Evolutionary conservation across 2,329 filamentous ascomycete genomes (phyloP).

Genomic region (Talaromyces pinophilus): DNA sequence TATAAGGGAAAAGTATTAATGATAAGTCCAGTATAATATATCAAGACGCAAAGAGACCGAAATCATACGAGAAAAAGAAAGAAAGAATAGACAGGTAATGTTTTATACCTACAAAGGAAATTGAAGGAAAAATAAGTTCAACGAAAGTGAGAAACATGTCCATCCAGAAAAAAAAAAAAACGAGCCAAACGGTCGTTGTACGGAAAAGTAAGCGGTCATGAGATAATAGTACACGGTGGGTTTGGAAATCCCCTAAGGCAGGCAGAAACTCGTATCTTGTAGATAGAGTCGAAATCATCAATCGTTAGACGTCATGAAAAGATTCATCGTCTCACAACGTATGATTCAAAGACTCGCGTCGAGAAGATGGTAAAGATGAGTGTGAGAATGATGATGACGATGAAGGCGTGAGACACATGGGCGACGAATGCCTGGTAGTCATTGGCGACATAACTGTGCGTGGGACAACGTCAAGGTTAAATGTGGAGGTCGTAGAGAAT

Average conservation of each 20-base stretch:
- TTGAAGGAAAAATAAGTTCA: constrained; percentile 9
- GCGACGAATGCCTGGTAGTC: constrained; percentile 39
- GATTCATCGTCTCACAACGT: constrained; percentile 13
- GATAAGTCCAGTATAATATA: constrained; percentile 5
- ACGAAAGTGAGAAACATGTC: constrained; percentile 4
- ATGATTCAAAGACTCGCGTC: constrained; percentile 35
- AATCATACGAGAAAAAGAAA: constrained; percentile 8
- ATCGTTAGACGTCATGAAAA: constrained; percentile 14
- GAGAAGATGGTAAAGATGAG: constrained; percentile 27
- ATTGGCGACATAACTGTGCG: constrained; percentile 35
- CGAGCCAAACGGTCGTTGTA: background rate
- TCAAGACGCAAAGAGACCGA: constrained; percentile 15
- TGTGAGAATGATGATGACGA: constrained; percentile 30
- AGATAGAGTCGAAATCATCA: constrained; percentile 13
- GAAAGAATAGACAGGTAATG: constrained; percentile 16
- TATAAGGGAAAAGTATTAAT: constrained; percentile 16
- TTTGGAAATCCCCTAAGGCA: background rate
- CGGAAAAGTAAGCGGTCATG: constrained; percentile 2
- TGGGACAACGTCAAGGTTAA: constrained; percentile 35
- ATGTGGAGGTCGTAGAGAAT: constrained; percentile 31
- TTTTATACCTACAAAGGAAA: constrained; percentile 21
- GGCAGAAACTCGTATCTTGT: background rate
- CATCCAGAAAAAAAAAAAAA: constrained; percentile 6
- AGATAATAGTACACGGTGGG: constrained; percentile 21
- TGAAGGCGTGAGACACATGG: constrained; percentile 32